Evolutionary conservation across 148 eudicot species (phyloP), one percentile per base, ranked within the genome.

Genomic region (Salicornia ramosissima): DNA sequence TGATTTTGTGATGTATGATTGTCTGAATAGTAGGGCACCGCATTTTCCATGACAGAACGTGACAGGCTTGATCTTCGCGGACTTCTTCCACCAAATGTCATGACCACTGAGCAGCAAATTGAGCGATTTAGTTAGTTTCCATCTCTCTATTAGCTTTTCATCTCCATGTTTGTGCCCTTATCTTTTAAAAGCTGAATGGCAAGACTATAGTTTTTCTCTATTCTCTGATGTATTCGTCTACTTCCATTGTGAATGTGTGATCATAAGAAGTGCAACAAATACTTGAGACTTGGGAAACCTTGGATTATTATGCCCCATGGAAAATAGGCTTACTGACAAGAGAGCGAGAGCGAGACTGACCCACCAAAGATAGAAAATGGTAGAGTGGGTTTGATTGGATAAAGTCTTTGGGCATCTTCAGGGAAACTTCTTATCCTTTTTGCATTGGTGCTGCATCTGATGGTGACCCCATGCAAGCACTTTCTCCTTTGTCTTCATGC

Each of bases 11-110:
- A 67, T 51, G 30, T 68, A n/a, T 73, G 77, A n/a, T 24, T 73
- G 45, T 70, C 29, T 61, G 55, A 57, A 66, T 79, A 64, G 61
- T 71, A 94, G 98, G 98, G 98, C 61, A 94, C 98, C 28, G 90
- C 98, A 74, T 94, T 94, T 79, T 87, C 98, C 52, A 84, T 90
- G 88, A 94, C 98, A 5, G 98, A 94, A 74, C 86, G 98, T 64
- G 96, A 94, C 75, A 93, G 98, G 71, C 98, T 94, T 74, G 91
- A 94, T 75, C 92, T 94, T 80, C 92, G 98, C 10, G 98, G 98
- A 49, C 90, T 94, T 77, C 88, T 94, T 74, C 98, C 98, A 66
- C 97, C 98, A 34, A 94, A 88, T 85, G 92, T 94, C 74, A 88
- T 88, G 89, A 71, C 80, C 64, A 66, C 83, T 25, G 97, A 88